These are phyloP conservation scores for Comarum palustre DNA, from an alignment of 306 rosid species.

Conservation along the genomic window DNA sequence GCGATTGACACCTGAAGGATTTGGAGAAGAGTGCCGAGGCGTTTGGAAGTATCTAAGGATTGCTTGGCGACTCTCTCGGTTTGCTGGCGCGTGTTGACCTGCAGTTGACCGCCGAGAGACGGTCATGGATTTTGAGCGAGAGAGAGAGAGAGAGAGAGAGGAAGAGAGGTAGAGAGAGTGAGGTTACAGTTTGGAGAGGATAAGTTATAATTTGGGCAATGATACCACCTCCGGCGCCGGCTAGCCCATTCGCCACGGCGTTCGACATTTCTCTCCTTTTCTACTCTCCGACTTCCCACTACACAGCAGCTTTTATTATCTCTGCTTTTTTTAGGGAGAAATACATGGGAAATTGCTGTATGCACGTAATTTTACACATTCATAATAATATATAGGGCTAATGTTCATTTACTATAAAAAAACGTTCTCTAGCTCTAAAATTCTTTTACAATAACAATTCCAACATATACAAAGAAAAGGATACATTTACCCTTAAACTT, in stretches of 20 bases:
- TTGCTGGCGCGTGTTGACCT: constrained; percentile 88
- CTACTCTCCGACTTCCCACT: neutral
- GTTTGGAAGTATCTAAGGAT: constrained; percentile 22
- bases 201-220: constrained; percentile 82
- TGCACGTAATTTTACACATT: too few relatives aligned
- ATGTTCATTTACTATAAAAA: too few relatives aligned
- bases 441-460: too few relatives aligned
- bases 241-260: constrained; percentile 74
- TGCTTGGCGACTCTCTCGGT: constrained; percentile 69
- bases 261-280: constrained; percentile 38
- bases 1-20: constrained; percentile 49
- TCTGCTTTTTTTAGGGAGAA: neutral
- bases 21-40: constrained; percentile 52
- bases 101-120: constrained; percentile 14
- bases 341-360: too few relatives aligned
- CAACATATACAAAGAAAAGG: too few relatives aligned
- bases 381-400: too few relatives aligned
- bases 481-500: too few relatives aligned
- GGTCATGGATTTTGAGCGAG: neutral
- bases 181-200: constrained; percentile 67
- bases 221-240: constrained; percentile 83
- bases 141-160: neutral
- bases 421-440: too few relatives aligned
- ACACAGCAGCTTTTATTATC: neutral
- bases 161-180: neutral